Conservation (phyloP, 345 rosid genomes). For the Gossypium stocksii region DNA sequence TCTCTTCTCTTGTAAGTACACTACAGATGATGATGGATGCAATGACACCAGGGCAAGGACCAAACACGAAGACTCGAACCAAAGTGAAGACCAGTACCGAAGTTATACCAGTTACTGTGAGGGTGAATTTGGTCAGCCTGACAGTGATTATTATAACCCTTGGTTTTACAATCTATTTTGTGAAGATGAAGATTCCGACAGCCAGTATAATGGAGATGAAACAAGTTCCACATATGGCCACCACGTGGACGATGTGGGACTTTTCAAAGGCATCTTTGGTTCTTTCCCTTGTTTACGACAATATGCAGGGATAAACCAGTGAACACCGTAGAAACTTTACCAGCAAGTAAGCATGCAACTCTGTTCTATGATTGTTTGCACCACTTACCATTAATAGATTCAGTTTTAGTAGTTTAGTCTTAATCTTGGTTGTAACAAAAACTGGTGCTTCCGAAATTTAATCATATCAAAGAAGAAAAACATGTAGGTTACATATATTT, state of each 20-base stretch:
- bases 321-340: not conserved
- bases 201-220: not conserved
- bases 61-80: not conserved
- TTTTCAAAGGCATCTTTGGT: slow-evolving; percentile 5
- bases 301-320: not conserved
- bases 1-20: not conserved
- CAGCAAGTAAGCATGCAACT: not conserved
- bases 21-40: not conserved
- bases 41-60: not conserved
- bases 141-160: not conserved
- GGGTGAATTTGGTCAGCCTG: not conserved
- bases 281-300: not conserved
- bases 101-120: not conserved
- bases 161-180: not conserved
- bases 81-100: not conserved
- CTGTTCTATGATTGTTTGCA: not conserved
- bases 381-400: too few species aligned
- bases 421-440: not conserved
- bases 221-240: not conserved
- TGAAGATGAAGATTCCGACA: not conserved
- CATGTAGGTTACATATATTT: not conserved
- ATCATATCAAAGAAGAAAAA: not conserved
- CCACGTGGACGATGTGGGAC: not conserved
- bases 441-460: not conserved
- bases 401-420: too few species aligned